A percentile compares a stretch with the other conserved stretches of the same genome.
Evolutionary conservation across 164 flowering plant genomes (phyloP).

Genomic region (Malania oleifera): DNA sequence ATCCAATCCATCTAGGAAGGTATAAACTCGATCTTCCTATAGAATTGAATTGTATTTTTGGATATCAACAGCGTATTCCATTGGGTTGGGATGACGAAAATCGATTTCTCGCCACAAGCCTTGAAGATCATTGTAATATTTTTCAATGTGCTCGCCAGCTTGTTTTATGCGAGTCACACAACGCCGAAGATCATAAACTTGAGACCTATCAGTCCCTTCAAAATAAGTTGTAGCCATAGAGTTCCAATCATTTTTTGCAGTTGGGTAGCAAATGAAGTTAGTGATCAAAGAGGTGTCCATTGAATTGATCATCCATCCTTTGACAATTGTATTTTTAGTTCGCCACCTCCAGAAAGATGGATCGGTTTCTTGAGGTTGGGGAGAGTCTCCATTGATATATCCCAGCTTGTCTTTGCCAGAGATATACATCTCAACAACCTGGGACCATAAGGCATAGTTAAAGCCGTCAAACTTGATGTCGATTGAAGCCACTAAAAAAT

Average conservation of each 20-base stretch:
- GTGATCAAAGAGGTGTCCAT: background rate
- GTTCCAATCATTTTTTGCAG: background rate
- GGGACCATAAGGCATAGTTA: too few species aligned
- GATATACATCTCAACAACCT: too few species aligned
- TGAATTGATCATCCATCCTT: too few species aligned
- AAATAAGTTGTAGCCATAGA: background rate
- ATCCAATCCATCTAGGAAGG: conserved; percentile 1
- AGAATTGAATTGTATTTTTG: background rate
- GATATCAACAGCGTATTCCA: background rate
- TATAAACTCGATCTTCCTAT: conserved; percentile 3
- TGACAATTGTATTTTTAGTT: background rate
- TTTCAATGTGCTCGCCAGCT: background rate
- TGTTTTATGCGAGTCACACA: background rate
- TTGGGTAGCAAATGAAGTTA: background rate
- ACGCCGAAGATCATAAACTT: background rate
- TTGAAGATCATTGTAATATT: conserved; percentile 4
- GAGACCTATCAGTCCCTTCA: background rate
- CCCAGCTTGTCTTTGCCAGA: too few species aligned
- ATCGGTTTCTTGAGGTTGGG: background rate
- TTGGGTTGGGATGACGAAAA: background rate
- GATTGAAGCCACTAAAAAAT: too few species aligned
- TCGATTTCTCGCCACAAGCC: conserved; percentile 1
- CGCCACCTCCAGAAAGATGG: background rate
- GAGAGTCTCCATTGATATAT: background rate
- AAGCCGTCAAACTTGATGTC: too few species aligned